Percentiles rank a stretch among this genome's conserved stretches.
Conservation (phyloP, 2,329 filamentous ascomycete genomes). For the Ilyonectria destructans region DNA sequence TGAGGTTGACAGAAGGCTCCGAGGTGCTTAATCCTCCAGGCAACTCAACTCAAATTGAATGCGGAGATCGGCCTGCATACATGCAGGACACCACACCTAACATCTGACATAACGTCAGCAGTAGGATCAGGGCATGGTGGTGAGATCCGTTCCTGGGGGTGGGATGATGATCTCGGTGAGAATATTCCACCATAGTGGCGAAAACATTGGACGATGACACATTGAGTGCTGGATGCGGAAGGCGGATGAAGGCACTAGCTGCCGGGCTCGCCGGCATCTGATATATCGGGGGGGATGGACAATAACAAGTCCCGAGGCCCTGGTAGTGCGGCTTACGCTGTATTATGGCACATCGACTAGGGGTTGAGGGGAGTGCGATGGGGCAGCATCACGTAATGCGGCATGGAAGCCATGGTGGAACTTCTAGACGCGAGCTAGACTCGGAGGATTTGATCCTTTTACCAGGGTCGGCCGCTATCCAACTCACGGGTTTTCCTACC, state of each 20-base stretch:
- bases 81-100: constrained; percentile 3
- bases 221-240: background rate
- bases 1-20: constrained; percentile 13
- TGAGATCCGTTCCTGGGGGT: background rate
- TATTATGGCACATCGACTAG: constrained; percentile 12
- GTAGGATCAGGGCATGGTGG: constrained; percentile 11
- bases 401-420: constrained; percentile 15
- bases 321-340: constrained; percentile 21
- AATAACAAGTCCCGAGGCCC: background rate
- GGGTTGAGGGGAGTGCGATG: background rate
- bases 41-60: constrained; percentile 12
- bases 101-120: constrained; percentile 23
- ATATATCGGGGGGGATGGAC: constrained; percentile 2
- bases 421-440: constrained; percentile 14
- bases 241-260: constrained; percentile 17
- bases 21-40: background rate
- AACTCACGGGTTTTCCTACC: background rate
- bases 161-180: constrained; percentile 10
- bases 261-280: constrained; percentile 10
- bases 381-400: constrained; percentile 19
- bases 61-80: constrained; percentile 24
- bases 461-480: background rate
- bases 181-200: constrained; percentile 1
- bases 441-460: background rate
- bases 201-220: constrained; percentile 25